These are phyloP conservation scores for Isochrysis galbana DNA, from an alignment of 78 protist species.

Conservation along the genomic window DNA sequence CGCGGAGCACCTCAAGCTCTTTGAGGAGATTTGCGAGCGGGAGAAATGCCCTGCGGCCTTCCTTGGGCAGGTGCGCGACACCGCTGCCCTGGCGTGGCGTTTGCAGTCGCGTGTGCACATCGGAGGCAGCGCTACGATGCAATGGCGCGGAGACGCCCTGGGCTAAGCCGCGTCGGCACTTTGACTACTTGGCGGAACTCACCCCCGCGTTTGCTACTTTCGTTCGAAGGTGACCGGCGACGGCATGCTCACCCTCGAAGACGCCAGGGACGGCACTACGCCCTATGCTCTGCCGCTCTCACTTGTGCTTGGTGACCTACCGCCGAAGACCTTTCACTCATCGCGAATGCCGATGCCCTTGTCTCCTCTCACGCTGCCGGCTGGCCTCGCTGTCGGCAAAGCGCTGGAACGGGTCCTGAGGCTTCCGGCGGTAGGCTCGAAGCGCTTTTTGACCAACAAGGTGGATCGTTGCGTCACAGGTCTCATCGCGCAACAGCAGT, in stretches of 20 bases:
- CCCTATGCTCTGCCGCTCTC: constrained; percentile 46
- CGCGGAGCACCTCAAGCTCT: constrained; percentile 25
- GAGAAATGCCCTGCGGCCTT: constrained; percentile 68
- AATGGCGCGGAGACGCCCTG: too few relatives aligned
- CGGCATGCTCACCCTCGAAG: not conserved
- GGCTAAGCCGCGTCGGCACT: too few relatives aligned
- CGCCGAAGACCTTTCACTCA: constrained; percentile 65
- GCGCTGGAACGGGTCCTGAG: constrained; percentile 72
- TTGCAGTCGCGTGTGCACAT: too few relatives aligned
- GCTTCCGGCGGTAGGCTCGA: constrained; percentile 81
- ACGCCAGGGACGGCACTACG: not conserved
- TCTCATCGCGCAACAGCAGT: constrained; percentile 87
- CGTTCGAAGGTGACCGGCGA: not conserved
- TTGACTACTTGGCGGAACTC: too few relatives aligned
- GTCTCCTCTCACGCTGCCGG: not conserved
- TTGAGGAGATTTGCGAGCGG: constrained; percentile 58
- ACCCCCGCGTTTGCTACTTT: too few relatives aligned
- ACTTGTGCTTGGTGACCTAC: constrained; percentile 68
- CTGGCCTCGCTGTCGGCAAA: not conserved
- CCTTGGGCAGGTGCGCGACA: constrained; percentile 66
- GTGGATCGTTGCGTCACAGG: constrained; percentile 93
- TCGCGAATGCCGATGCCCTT: not conserved
- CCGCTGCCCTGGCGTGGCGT: too few relatives aligned
- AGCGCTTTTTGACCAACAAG: constrained; percentile 87
- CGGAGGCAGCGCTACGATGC: too few relatives aligned